These are phyloP conservation scores for Stachybotrys chlorohalonatus DNA, from an alignment of 2,329 filamentous ascomycete species.

Conservation along the genomic window DNA sequence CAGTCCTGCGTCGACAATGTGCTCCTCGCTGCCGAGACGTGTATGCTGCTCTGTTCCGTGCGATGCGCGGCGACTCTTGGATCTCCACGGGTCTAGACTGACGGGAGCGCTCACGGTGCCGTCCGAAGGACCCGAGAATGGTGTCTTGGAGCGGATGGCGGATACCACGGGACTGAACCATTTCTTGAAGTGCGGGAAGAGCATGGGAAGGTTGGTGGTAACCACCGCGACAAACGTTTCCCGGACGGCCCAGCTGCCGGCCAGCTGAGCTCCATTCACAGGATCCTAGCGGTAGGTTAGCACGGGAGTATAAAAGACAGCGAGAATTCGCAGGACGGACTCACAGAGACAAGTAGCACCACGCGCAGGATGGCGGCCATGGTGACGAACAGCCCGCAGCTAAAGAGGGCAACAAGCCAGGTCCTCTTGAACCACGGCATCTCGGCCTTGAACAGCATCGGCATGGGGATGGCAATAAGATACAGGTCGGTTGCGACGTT, in stretches of 20 bases:
- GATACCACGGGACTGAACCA: constrained; percentile 18
- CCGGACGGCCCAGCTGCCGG: constrained; percentile 31
- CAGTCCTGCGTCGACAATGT: constrained; percentile 10
- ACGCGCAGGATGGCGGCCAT: constrained; percentile 27
- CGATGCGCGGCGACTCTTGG: constrained; percentile 10
- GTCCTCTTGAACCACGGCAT: constrained; percentile 26
- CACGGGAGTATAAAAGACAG: background rate
- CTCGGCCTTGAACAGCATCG: constrained; percentile 34
- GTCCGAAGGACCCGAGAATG: background rate
- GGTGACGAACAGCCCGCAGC: constrained; percentile 30
- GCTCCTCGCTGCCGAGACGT: constrained; percentile 12
- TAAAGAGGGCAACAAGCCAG: constrained; percentile 27
- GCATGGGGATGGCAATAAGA: constrained; percentile 47
- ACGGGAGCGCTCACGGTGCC: background rate
- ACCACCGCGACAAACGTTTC: constrained; percentile 35
- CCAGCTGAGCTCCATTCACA: constrained; percentile 28
- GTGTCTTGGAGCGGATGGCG: constrained; percentile 7
- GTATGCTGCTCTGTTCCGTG: background rate
- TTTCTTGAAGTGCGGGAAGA: constrained; percentile 34
- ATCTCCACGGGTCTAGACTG: constrained; percentile 9
- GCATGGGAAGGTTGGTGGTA: constrained; percentile 33
- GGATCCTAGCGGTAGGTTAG: constrained; percentile 21
- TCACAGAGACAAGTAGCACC: constrained; percentile 16
- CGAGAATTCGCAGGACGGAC: background rate
- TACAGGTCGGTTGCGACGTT: constrained; percentile 51